Conservation (phyloP, 2,329 filamentous ascomycete species). For the Chaetomium sp. region DNA sequence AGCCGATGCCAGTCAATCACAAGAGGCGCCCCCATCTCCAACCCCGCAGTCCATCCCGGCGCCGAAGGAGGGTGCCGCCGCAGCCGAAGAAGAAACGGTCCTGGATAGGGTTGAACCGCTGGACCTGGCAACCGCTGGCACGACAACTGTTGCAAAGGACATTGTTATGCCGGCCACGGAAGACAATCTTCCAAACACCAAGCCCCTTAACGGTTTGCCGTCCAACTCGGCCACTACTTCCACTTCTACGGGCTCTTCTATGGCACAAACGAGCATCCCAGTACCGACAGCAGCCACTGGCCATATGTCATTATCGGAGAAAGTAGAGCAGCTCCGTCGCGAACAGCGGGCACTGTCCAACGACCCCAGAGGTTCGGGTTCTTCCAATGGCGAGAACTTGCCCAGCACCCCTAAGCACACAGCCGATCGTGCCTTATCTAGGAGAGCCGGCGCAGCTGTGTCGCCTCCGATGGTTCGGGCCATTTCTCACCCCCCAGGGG, state of each 20-base stretch:
- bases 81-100: conserved; percentile 18
- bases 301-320: conserved; percentile 36
- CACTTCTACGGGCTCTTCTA: conserved; percentile 13
- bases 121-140: conserved; percentile 40
- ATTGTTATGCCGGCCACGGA: conserved; percentile 9
- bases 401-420: conserved; percentile 16
- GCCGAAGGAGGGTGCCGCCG: conserved; percentile 17
- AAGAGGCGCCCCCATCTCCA: conserved; percentile 15
- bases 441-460: conserved; percentile 39
- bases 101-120: conserved; percentile 44
- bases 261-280: conserved; percentile 5
- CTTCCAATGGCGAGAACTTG: conserved; percentile 17
- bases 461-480: conserved; percentile 50
- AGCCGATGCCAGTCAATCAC: conserved; percentile 11
- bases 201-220: conserved; percentile 4
- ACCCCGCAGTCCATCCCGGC: conserved; percentile 2
- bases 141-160: conserved; percentile 25
- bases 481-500: conserved; percentile 44
- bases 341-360: conserved; percentile 36
- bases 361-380: conserved; percentile 25
- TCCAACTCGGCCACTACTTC: conserved; percentile 19
- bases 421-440: conserved; percentile 29
- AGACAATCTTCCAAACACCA: conserved; percentile 7
- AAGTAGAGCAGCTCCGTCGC: conserved; percentile 45
- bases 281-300: conserved; percentile 1